These are phyloP conservation scores for Catunica adiposa DNA, from an alignment of 2,329 filamentous ascomycete species.

Conservation along the genomic window DNA sequence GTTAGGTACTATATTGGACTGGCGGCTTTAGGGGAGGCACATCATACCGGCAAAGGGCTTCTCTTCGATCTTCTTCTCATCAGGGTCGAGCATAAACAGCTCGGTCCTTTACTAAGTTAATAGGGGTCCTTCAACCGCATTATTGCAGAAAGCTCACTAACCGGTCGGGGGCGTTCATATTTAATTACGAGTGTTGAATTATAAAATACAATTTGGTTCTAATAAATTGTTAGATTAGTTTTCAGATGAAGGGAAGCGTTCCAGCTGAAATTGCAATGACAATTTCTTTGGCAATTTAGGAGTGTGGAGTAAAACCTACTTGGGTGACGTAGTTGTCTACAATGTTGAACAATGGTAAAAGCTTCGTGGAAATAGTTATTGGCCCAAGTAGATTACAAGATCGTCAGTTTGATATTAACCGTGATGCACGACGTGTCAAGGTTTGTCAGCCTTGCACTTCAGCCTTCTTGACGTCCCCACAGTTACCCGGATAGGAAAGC, in stretches of 20 bases:
- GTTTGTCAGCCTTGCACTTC: slow-evolving; percentile 1
- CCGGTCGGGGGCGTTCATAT: slow-evolving; percentile 42
- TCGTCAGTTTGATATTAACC: background rate
- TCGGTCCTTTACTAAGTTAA: slow-evolving; percentile 52
- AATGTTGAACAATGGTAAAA: no score
- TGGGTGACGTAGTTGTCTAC: no score
- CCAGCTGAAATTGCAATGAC: background rate
- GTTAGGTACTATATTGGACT: background rate
- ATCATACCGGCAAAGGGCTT: slow-evolving; percentile 67
- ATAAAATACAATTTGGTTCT: no score
- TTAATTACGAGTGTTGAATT: slow-evolving; percentile 14
- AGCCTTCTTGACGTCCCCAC: background rate
- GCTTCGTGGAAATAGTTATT: background rate
- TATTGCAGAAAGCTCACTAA: slow-evolving; percentile 22
- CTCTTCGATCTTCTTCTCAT: slow-evolving; percentile 86
- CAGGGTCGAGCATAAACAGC: slow-evolving; percentile 71
- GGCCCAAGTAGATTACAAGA: background rate
- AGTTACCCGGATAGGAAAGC: background rate
- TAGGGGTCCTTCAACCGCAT: background rate
- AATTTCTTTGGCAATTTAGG: no score
- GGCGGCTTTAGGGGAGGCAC: background rate
- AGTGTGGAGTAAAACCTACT: no score
- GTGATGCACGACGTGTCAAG: background rate
- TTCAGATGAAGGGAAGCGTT: background rate
- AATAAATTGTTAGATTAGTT: no score